Evolutionary conservation across 2,329 filamentous ascomycete genomes (phyloP), one percentile per base, ranked within the genome.

Genomic region (Cytospora leucostoma): DNA sequence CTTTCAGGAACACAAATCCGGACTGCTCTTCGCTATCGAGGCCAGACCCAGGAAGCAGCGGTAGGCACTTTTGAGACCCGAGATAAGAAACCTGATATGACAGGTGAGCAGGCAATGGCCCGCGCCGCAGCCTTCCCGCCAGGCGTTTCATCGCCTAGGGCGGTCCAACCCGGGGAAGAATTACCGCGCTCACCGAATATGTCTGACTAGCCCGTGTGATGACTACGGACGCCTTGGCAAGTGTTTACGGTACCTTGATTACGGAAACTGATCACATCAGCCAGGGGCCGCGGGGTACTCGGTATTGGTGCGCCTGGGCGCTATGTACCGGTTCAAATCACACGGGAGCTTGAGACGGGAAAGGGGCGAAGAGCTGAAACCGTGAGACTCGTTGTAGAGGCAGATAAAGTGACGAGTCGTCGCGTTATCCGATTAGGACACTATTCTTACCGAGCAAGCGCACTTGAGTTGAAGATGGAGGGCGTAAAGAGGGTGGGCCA

Each of bases 271-370:
- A 62, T 62, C 60, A 62, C 44, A 62, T 50, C 58, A 61, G 51
- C 38, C 44, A 54, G 32, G 35, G 56, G 40, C 56, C 53, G 60
- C 34, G 54, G 44, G 55, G 44, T 56, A 35, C 37, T 38, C 44
- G 51, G 35, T 37, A 63, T 63, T 63, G 54, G 60, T 59, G 61
- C 55, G 49, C 55, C 61, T 59, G 55, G 56, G 55, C 55, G 55
- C 55, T 54, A 33, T 60, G 27, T 17, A 52, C 50, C 32, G 51
- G 17, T 3, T 51, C 58, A n/a, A 60, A 51, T 37, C 58, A 61
- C 50, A 61, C 60, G 54, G 54, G 27, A 57, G 35, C 37, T 58
- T 19, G 54, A 55, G 53, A 62, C 60, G 56, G 61, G 33, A 63
- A 34, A 50, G 32, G 47, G 15, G 40, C 17, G 49, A 49, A 8